A percentile compares a stretch with the other conserved stretches of the same genome.
phyloP scores from a whole-genome alignment of 2,329 filamentous ascomycete genomes.

The Hymenoscyphus occultus region DNA sequence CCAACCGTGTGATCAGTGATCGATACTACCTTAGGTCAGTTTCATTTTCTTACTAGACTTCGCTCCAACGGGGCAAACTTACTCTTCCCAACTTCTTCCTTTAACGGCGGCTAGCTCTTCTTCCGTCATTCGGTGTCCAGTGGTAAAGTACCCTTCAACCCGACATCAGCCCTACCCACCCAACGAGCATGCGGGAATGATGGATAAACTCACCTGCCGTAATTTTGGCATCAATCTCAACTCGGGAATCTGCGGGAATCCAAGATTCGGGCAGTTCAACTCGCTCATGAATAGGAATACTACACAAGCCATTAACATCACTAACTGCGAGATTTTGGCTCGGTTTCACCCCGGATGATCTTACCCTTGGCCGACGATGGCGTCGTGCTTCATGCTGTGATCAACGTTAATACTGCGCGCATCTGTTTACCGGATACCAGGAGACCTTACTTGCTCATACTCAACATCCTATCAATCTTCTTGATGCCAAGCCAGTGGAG shows the following conservation, averaged over 20 bases:
- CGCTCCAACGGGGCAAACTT: constrained; percentile 36
- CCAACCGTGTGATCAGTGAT: constrained; percentile 34
- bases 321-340: constrained; percentile 1
- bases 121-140: constrained; percentile 82
- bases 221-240: constrained; percentile 99
- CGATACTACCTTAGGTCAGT: constrained; percentile 31
- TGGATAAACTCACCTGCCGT: constrained; percentile 65
- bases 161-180: constrained; percentile 35
- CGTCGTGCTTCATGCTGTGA: constrained; percentile 81
- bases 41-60: not conserved
- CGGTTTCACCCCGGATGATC: constrained; percentile 5
- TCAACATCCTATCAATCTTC: constrained; percentile 97
- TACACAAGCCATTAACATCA: constrained; percentile 33
- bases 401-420: constrained; percentile 24
- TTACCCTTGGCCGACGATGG: constrained; percentile 77
- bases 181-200: constrained; percentile 11
- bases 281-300: constrained; percentile 82
- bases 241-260: constrained; percentile 90
- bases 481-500: constrained; percentile 97
- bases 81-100: constrained; percentile 89
- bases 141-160: constrained; percentile 69
- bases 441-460: constrained; percentile 75
- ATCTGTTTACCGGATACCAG: constrained; percentile 12
- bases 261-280: constrained; percentile 90
- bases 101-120: constrained; percentile 83